Evolutionary conservation across 2,329 filamentous ascomycete genomes (phyloP).

Genomic region (Clarireedia sp.): DNA sequence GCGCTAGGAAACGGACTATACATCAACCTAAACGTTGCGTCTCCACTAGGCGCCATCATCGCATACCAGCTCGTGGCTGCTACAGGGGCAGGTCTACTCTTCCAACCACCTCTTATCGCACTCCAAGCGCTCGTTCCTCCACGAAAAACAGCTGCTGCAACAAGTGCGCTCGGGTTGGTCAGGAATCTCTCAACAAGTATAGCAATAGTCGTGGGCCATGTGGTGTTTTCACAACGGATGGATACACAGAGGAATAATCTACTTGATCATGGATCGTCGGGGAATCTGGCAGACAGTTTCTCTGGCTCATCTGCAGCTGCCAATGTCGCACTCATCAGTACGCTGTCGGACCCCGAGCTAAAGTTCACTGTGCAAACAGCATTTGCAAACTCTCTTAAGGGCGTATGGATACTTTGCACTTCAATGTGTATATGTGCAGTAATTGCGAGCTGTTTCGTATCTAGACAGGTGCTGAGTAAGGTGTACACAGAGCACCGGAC

Average conservation of each 20-base stretch:
- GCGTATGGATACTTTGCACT: slow-evolving; percentile 24
- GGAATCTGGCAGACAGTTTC: slow-evolving; percentile 30
- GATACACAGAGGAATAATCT: slow-evolving; percentile 28
- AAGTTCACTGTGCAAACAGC: slow-evolving; percentile 12
- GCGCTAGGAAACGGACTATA: slow-evolving; percentile 37
- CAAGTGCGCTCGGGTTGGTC: slow-evolving; percentile 42
- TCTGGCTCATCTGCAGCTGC: neutral
- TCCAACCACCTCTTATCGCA: slow-evolving; percentile 47
- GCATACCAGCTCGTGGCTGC: slow-evolving; percentile 43
- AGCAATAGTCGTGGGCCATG: slow-evolving; percentile 39
- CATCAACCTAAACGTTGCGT: slow-evolving; percentile 33
- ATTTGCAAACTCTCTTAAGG: slow-evolving; percentile 17
- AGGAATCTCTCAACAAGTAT: slow-evolving; percentile 35
- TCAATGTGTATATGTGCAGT: slow-evolving; percentile 23
- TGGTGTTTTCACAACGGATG: slow-evolving; percentile 35
- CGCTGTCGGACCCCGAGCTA: slow-evolving; percentile 4
- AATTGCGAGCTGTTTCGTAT: slow-evolving; percentile 36
- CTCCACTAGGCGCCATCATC: slow-evolving; percentile 35
- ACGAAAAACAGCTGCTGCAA: slow-evolving; percentile 37
- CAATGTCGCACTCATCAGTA: neutral
- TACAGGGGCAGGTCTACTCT: slow-evolving; percentile 43
- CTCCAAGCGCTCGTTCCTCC: slow-evolving; percentile 42
- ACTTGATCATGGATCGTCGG: slow-evolving; percentile 10
- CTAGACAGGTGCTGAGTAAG: slow-evolving; percentile 35
- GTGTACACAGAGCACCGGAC: slow-evolving; percentile 46